These are phyloP conservation scores for Meripilus lineatus DNA, from an alignment of 1,284 basidiomycete genomes.

Conservation along the genomic window DNA sequence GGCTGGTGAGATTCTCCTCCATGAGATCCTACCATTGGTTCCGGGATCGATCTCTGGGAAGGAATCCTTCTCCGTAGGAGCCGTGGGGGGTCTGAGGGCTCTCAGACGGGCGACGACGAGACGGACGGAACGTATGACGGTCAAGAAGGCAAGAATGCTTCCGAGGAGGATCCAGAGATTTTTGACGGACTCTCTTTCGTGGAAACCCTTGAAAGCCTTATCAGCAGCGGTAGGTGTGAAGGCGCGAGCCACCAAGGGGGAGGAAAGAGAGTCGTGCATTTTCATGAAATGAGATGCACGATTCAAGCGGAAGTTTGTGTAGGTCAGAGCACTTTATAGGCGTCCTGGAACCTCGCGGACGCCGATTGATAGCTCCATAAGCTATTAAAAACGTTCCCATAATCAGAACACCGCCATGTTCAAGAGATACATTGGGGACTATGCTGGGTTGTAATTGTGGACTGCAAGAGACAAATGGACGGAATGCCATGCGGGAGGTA, in stretches of 20 bases:
- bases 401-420: too few relatives aligned
- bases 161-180: slow-evolving; percentile 34
- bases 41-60: slow-evolving; percentile 19
- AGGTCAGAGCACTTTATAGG: too few relatives aligned
- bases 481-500: neutral
- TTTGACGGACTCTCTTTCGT: slow-evolving; percentile 26
- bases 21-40: slow-evolving; percentile 21
- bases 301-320: too few relatives aligned
- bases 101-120: slow-evolving; percentile 17
- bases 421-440: too few relatives aligned
- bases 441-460: too few relatives aligned
- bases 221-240: slow-evolving; percentile 23
- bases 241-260: too few relatives aligned
- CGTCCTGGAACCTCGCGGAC: too few relatives aligned
- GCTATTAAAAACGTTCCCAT: too few relatives aligned
- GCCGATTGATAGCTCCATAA: too few relatives aligned
- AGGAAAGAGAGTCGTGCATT: too few relatives aligned
- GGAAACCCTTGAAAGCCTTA: slow-evolving; percentile 20
- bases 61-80: slow-evolving; percentile 1
- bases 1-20: slow-evolving; percentile 30
- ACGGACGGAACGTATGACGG: slow-evolving; percentile 28
- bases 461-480: too few relatives aligned
- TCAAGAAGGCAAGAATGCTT: slow-evolving; percentile 34
- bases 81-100: slow-evolving; percentile 10
- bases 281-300: too few relatives aligned